These are phyloP conservation scores for Ettlia oleoabundans DNA, from an alignment of 139 green algal genomes.

Conservation along the genomic window DNA sequence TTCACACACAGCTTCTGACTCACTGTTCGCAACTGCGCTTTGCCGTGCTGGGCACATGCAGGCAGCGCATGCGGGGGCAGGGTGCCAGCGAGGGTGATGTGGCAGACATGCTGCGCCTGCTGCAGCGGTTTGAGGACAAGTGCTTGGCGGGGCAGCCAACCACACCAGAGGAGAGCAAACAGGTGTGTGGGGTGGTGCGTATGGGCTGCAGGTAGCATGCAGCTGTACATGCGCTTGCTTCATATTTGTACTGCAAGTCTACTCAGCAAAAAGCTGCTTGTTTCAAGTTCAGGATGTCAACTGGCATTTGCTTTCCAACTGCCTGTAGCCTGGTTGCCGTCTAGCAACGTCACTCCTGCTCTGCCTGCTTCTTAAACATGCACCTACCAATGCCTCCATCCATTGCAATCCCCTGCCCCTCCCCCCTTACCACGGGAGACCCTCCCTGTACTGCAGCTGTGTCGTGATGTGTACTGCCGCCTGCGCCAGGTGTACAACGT, in stretches of 20 bases:
- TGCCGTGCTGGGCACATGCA: not conserved
- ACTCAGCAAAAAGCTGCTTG: too few species aligned
- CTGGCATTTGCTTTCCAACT: too few species aligned
- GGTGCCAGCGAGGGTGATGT: not conserved
- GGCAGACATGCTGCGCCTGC: conserved; percentile 9
- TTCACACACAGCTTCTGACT: too few species aligned
- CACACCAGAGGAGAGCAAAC: not conserved
- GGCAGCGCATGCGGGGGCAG: conserved; percentile 6
- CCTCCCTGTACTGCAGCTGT: not conserved
- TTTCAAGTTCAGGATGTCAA: too few species aligned
- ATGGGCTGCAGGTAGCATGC: not conserved
- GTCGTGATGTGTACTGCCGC: not conserved
- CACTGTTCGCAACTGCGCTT: too few species aligned
- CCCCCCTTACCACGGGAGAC: too few species aligned
- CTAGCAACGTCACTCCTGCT: too few species aligned
- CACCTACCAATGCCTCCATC: too few species aligned
- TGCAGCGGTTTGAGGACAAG: conserved; percentile 20
- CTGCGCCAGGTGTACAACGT: conserved; percentile 21
- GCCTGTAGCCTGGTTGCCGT: too few species aligned
- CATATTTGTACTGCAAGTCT: too few species aligned
- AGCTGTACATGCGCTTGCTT: not conserved
- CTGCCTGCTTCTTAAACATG: too few species aligned
- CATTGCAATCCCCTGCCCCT: too few species aligned
- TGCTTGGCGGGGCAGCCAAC: conserved; percentile 7
- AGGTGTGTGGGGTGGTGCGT: not conserved